Percentiles rank a stretch among this genome's conserved stretches.
Conservation (phyloP, 2,329 filamentous ascomycete genomes). For the Ophiostoma novo-ulmi region DNA sequence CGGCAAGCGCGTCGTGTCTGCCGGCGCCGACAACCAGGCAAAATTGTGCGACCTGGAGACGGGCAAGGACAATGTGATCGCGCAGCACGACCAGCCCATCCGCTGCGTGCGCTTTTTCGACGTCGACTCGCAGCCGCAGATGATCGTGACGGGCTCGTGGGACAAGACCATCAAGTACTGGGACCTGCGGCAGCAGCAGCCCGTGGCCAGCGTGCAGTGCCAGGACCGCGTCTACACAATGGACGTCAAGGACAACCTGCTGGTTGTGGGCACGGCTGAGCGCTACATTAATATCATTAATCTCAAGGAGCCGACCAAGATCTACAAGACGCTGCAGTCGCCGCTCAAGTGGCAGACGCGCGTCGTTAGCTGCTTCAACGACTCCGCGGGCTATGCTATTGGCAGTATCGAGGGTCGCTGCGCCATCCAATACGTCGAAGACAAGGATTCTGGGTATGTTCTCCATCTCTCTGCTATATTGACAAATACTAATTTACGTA, state of each 20-base stretch:
- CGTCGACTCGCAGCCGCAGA: slow-evolving; percentile 58
- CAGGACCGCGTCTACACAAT: slow-evolving; percentile 84
- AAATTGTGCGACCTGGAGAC: slow-evolving; percentile 77
- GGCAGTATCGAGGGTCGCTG: slow-evolving; percentile 96
- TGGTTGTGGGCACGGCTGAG: slow-evolving; percentile 90
- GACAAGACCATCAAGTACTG: slow-evolving; percentile 89
- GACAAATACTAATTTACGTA: neutral
- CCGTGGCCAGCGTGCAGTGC: slow-evolving; percentile 60
- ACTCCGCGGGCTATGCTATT: slow-evolving; percentile 86
- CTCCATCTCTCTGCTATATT: neutral
- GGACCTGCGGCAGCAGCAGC: slow-evolving; percentile 65
- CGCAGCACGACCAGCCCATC: slow-evolving; percentile 79
- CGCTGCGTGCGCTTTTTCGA: slow-evolving; percentile 74
- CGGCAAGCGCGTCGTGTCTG: slow-evolving; percentile 80
- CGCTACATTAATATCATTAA: slow-evolving; percentile 95
- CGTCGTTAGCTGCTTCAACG: slow-evolving; percentile 89
- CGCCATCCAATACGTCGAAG: slow-evolving; percentile 96
- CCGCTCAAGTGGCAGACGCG: slow-evolving; percentile 98
- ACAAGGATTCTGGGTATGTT: slow-evolving; percentile 71
- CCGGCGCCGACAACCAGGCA: slow-evolving; percentile 84
- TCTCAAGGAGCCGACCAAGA: slow-evolving; percentile 77
- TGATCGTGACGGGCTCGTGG: slow-evolving; percentile 90
- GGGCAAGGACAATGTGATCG: slow-evolving; percentile 65
- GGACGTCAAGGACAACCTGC: slow-evolving; percentile 81
- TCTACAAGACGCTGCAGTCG: slow-evolving; percentile 95